phyloP scores from a whole-genome alignment of 441 rosid genomes.

The Raphanus hybrid region DNA sequence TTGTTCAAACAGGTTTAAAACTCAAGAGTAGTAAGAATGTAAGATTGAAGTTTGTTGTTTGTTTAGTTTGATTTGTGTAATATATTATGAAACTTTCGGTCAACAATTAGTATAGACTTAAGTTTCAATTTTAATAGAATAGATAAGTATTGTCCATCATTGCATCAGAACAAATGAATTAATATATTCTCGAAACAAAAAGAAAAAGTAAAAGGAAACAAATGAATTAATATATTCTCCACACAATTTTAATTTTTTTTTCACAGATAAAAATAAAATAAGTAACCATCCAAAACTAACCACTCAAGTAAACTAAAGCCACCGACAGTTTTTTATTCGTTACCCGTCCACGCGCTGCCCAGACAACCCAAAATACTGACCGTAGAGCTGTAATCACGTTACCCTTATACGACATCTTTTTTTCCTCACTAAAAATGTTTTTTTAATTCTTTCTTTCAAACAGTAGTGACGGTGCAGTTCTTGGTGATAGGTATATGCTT shows the following conservation, averaged over 20 bases:
- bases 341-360: conserved; percentile 41
- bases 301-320: conserved; percentile 40
- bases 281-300: neutral
- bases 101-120: too few relatives aligned
- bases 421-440: neutral
- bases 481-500: conserved; percentile 64
- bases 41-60: neutral
- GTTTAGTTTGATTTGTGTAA: neutral
- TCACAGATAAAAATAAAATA: too few relatives aligned
- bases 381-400: conserved; percentile 57
- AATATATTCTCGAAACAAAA: too few relatives aligned
- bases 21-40: neutral
- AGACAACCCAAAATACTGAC: conserved; percentile 54
- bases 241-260: too few relatives aligned
- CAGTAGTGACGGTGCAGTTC: conserved; percentile 64
- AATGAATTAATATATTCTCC: too few relatives aligned
- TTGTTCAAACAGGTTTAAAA: neutral
- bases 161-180: too few relatives aligned
- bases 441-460: conserved; percentile 22
- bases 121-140: too few relatives aligned
- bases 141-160: too few relatives aligned
- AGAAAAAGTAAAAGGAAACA: too few relatives aligned
- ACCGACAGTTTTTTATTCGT: conserved; percentile 29
- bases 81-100: too few relatives aligned
- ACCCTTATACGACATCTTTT: neutral